Percentiles rank a stretch among this genome's conserved stretches.
These are phyloP conservation scores for Talaromyces sp. DNA, from an alignment of 2,329 filamentous ascomycete species.

Conservation along the genomic window DNA sequence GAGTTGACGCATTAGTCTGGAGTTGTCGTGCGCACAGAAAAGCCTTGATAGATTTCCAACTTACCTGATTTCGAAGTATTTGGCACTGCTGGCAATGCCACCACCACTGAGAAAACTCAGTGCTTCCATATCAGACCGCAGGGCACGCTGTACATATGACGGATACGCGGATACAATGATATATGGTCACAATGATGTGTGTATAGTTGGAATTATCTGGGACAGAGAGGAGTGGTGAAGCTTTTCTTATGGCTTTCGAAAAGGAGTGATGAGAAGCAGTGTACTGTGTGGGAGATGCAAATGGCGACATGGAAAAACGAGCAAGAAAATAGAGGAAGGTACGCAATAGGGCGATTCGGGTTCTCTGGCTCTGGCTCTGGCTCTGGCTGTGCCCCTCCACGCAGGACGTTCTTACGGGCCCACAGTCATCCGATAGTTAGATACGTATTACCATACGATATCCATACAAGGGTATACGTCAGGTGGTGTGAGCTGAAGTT, in stretches of 20 bases:
- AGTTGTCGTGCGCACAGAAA: neutral
- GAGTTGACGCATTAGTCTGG: neutral
- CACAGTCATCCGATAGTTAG: neutral
- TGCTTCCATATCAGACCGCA: conserved; percentile 33
- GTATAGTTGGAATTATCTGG: too few relatives aligned
- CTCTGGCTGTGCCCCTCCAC: too few relatives aligned
- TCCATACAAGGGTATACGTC: too few relatives aligned
- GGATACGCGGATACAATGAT: neutral
- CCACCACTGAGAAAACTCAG: conserved; percentile 43
- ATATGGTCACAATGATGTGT: too few relatives aligned
- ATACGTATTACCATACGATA: neutral
- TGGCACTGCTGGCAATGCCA: conserved; percentile 41
- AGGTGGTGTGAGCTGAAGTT: too few relatives aligned
- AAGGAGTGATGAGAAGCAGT: neutral
- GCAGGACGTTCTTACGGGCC: neutral
- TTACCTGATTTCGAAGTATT: conserved; percentile 48
- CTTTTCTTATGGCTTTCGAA: neutral
- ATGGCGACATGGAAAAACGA: neutral
- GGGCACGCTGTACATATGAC: conserved; percentile 5
- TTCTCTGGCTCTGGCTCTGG: neutral
- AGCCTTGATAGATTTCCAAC: conserved; percentile 6
- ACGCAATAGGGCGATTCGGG: neutral
- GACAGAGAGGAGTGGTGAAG: too few relatives aligned
- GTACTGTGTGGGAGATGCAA: neutral
- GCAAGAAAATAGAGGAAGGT: neutral